Conservation (phyloP, 202 grass and related monocot species). For the Musa balbisiana region DNA sequence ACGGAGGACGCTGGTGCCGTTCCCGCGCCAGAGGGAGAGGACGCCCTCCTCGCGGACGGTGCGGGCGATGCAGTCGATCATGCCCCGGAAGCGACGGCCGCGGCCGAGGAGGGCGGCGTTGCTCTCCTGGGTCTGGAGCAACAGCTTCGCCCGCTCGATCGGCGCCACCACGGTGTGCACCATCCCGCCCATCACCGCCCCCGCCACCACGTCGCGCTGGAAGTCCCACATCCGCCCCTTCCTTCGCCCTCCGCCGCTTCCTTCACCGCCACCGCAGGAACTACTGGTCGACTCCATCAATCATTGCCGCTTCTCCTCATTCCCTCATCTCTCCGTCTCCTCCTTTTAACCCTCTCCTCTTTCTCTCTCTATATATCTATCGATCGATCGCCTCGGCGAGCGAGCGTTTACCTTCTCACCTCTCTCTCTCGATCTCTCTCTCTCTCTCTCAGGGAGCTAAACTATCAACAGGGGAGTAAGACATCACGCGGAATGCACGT, state of each 20-base stretch:
- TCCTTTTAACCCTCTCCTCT: background rate
- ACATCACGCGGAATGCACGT: background rate
- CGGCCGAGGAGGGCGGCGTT: slow-evolving; percentile 64
- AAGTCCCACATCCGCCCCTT: slow-evolving; percentile 56
- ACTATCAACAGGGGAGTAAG: background rate
- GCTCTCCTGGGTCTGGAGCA: slow-evolving; percentile 97
- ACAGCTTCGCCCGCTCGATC: slow-evolving; percentile 91
- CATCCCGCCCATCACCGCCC: slow-evolving; percentile 81
- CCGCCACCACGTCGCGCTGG: slow-evolving; percentile 85
- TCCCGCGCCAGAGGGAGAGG: slow-evolving; percentile 93
- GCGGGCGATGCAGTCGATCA: slow-evolving; percentile 74
- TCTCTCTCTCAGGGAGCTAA: background rate
- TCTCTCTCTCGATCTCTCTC: background rate
- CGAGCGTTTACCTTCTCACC: background rate
- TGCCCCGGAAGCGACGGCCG: slow-evolving; percentile 56
- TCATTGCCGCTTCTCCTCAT: background rate
- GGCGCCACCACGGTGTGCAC: slow-evolving; percentile 99
- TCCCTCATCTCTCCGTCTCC: background rate
- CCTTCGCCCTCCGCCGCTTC: slow-evolving; percentile 9
- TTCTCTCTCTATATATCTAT: background rate
- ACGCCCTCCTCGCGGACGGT: slow-evolving; percentile 78
- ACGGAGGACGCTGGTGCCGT: slow-evolving; percentile 87
- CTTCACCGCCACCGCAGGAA: background rate
- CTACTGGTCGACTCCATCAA: slow-evolving; percentile 10
- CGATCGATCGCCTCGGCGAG: background rate